phyloP scores from a whole-genome alignment of 2,329 filamentous ascomycete species.

The Alternaria sp. region DNA sequence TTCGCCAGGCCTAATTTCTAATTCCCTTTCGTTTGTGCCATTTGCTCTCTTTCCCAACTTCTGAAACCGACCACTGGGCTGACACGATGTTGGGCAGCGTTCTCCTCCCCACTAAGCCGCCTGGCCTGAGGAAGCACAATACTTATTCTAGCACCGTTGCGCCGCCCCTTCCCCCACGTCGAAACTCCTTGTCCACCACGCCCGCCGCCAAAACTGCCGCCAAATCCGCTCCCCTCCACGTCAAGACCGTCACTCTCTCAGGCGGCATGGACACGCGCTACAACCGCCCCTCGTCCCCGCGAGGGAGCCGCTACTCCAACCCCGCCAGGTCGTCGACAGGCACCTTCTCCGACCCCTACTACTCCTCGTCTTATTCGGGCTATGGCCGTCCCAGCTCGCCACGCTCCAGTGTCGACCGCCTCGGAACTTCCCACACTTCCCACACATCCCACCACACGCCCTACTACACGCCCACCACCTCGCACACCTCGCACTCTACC shows the following conservation, averaged over 20 bases:
- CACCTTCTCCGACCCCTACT: conserved; percentile 47
- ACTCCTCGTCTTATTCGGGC: conserved; percentile 35
- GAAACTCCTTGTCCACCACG: conserved; percentile 30
- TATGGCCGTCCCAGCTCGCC: conserved; percentile 45
- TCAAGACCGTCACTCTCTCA: conserved; percentile 31
- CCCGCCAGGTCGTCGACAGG: conserved; percentile 50
- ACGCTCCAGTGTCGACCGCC: conserved; percentile 45
- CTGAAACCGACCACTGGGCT: conserved; percentile 25
- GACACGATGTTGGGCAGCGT: conserved; percentile 48
- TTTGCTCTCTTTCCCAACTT: conserved; percentile 7
- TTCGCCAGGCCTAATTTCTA: conserved; percentile 32
- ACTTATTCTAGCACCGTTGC: conserved; percentile 29
- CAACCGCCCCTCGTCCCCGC: conserved; percentile 47
- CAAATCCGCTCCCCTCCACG: conserved; percentile 30
- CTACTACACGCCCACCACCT: conserved; percentile 37
- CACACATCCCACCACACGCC: conserved; percentile 24
- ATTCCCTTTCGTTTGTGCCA: conserved; percentile 23
- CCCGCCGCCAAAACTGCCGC: conserved; percentile 32
- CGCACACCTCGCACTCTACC: conserved; percentile 37
- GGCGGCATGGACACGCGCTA: conserved; percentile 47
- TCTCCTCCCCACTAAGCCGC: conserved; percentile 34
- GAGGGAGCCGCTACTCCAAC: conserved; percentile 35
- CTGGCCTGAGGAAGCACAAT: conserved; percentile 27
- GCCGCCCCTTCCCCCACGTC: conserved; percentile 38
- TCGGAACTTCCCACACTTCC: conserved; percentile 16